Percentiles rank a stretch among this genome's conserved stretches.
Evolutionary conservation across 1,284 basidiomycete species (phyloP).

Genomic region (Prillingera fragicola): DNA sequence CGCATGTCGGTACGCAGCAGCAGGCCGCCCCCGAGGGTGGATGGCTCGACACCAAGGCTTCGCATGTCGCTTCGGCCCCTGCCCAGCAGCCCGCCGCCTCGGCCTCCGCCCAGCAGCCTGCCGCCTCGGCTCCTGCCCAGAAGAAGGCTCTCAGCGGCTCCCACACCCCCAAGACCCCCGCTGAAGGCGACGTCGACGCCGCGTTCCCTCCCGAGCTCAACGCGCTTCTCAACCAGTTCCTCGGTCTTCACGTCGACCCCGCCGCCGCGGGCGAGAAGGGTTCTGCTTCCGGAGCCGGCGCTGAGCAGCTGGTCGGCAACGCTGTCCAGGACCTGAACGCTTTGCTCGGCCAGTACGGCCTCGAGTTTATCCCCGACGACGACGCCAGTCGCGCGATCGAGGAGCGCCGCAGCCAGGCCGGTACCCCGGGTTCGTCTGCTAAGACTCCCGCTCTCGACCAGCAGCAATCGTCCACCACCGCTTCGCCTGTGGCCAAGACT

Average conservation of each 20-base stretch:
- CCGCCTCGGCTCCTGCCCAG: too few relatives aligned
- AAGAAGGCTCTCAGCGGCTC: too few relatives aligned
- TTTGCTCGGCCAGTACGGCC: slow-evolving; percentile 37
- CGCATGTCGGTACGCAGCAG: too few relatives aligned
- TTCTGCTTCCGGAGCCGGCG: slow-evolving; percentile 4
- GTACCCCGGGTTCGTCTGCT: slow-evolving; percentile 12
- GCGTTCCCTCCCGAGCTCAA: slow-evolving; percentile 35
- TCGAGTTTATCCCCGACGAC: slow-evolving; percentile 37
- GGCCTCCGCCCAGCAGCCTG: neutral
- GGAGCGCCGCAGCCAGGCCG: too few relatives aligned
- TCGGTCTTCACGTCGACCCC: slow-evolving; percentile 37
- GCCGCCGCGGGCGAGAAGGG: slow-evolving; percentile 14
- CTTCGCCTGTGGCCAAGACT: too few relatives aligned
- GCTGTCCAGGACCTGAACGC: slow-evolving; percentile 35
- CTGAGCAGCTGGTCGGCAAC: slow-evolving; percentile 16
- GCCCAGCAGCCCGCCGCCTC: slow-evolving; percentile 4
- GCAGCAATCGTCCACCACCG: too few relatives aligned
- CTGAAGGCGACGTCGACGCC: slow-evolving; percentile 5
- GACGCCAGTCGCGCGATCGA: slow-evolving; percentile 14
- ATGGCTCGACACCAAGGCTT: too few relatives aligned
- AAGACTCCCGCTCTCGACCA: slow-evolving; percentile 4
- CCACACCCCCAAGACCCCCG: neutral
- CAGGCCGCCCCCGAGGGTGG: too few relatives aligned
- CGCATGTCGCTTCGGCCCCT: slow-evolving; percentile 3
- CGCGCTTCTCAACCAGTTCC: slow-evolving; percentile 37